Conservation (phyloP, 768 basidiomycete genomes). For the Tulasnella sp. region DNA sequence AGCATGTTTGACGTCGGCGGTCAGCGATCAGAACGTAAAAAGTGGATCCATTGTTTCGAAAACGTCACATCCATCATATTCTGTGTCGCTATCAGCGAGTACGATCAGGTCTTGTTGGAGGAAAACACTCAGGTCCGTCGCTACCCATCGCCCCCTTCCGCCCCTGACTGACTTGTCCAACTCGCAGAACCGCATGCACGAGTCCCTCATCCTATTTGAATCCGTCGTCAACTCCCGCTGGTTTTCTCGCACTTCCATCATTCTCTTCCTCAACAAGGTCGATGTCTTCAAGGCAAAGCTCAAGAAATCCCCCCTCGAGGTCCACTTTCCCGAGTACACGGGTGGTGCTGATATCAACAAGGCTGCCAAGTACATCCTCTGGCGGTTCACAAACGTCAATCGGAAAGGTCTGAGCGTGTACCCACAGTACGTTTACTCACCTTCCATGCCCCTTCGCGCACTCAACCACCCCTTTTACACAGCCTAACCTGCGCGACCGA, state of each 20-base stretch:
- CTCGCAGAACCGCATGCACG: constrained; percentile 35
- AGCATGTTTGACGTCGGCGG: constrained; percentile 42
- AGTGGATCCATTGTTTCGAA: constrained; percentile 35
- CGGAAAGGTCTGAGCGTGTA: constrained; percentile 70
- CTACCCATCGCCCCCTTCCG: neutral
- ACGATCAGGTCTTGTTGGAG: constrained; percentile 38
- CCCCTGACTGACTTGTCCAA: neutral
- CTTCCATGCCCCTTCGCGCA: neutral
- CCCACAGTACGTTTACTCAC: constrained; percentile 26
- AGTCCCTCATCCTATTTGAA: constrained; percentile 35
- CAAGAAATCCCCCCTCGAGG: constrained; percentile 32
- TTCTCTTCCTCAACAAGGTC: constrained; percentile 31
- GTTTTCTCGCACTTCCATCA: constrained; percentile 36
- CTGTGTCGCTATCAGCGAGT: constrained; percentile 37
- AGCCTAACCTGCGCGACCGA: constrained; percentile 35
- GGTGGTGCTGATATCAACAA: constrained; percentile 57
- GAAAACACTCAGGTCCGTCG: constrained; percentile 31
- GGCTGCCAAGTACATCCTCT: constrained; percentile 86
- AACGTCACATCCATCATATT: constrained; percentile 39
- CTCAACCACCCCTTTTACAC: neutral
- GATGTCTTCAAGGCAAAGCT: constrained; percentile 38
- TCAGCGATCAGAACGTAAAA: constrained; percentile 35
- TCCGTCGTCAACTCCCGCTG: constrained; percentile 36
- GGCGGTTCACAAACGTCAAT: constrained; percentile 91
- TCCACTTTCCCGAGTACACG: constrained; percentile 37